Evolutionary conservation across 2,329 filamentous ascomycete genomes (phyloP), one percentile per base, ranked within the genome.

Genomic region (Apiospora koreana): DNA sequence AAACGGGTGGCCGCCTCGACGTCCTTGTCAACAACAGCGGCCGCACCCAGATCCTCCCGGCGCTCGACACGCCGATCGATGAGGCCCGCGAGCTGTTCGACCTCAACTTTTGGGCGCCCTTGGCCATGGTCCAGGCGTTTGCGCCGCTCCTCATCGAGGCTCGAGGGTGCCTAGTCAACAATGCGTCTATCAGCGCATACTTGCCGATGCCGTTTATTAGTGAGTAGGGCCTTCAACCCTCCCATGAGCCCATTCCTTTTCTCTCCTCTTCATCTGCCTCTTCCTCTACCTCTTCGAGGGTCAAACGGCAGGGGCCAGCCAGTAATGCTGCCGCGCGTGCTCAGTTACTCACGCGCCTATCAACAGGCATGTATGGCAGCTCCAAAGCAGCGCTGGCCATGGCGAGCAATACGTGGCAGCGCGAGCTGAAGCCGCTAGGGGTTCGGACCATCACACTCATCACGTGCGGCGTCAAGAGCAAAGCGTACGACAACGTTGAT

Each of bases 151-250:
- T 69, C 28, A 23, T 69, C 16, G 77, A 76, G 12, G 42, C 50
- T 3, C 41, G 67, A 6, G 64, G 68, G 23, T 78, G 79, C 6
- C 78, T 84, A 62, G 77, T 82, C 58, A 83, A 84, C 28, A 69
- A 69, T 23, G 64, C 68, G 2, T 58, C 50, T 28, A 25, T 58
- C 28, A 31, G 50, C 25, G 50, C 50, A 1, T 58, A 58, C 3
- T 21, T 58, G 16, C 50, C 50, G 16, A 58, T 35, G 50, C 50
- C 50, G 9, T 58, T 58, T 16, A n/a, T 28, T 14, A 16, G 50
- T 35, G 28, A 18, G 50, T 35, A 21, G 6, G 7, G 9, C 7
- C 43, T 45, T 21, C 10, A 45, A 14, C 16, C 42, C 42, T 3
- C 42, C 16, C 18, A 41, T 41, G 9, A 8, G 38, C 14, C 14